phyloP scores from a whole-genome alignment of 768 basidiomycete genomes.

The Lactarius tabidus region DNA sequence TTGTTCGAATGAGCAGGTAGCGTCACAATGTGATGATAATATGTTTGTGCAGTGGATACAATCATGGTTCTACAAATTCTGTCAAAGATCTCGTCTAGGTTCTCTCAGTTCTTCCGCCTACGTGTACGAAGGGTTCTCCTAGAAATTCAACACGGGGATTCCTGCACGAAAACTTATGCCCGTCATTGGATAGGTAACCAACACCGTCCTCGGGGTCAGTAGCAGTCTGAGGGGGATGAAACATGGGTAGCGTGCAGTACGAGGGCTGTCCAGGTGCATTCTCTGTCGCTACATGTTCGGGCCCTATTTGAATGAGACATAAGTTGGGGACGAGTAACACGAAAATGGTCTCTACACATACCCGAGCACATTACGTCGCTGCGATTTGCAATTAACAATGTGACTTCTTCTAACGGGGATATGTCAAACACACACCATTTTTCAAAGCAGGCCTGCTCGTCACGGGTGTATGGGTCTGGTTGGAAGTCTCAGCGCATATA shows the following conservation, averaged over 20 bases:
- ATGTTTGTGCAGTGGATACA: no score
- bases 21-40: no score
- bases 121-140: no score
- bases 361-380: constrained; percentile 53
- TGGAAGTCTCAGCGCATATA: neutral
- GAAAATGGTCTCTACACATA: constrained; percentile 19
- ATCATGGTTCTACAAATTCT: no score
- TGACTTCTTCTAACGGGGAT: neutral
- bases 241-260: constrained; percentile 50
- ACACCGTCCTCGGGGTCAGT: constrained; percentile 31
- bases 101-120: no score
- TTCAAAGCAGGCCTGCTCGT: constrained; percentile 49
- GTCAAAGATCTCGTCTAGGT: no score
- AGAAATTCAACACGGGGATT: constrained; percentile 39
- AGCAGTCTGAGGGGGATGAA: constrained; percentile 41
- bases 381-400: neutral
- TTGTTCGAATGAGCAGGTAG: no score
- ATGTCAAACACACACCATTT: constrained; percentile 43
- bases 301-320: constrained; percentile 33
- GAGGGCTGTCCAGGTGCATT: constrained; percentile 41
- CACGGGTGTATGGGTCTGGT: constrained; percentile 54
- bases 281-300: constrained; percentile 41
- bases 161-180: constrained; percentile 50
- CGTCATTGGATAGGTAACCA: constrained; percentile 53
- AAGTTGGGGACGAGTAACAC: neutral